Base-by-base conservation (phyloP, 228 moss, liverwort and hornwort genomes). In the Sphagnum fallax region DNA sequence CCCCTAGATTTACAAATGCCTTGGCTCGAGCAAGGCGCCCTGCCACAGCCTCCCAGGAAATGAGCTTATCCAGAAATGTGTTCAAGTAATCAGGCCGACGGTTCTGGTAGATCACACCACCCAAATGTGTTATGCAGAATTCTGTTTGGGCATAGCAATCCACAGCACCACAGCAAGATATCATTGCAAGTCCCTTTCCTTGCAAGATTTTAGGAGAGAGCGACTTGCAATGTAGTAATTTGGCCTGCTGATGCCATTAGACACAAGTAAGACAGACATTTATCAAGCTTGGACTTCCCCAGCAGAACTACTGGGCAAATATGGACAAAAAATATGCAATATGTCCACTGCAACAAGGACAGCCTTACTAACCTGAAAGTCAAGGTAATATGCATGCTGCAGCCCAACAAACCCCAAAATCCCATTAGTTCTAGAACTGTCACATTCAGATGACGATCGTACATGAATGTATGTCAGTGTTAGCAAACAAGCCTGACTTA, bases 371-470 rank as follows among this genome's bases (percentile, higher is more conserved):
- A 87, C 88, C 82, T 88, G 88, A 69, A 64, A 88, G 78, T 98
- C 98, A 5, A 98, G 87, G 70, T 92, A 98, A 62, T 98, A 94
- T 1, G 98, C 94, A 74, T 94, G 98, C 84, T 88, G 88, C 76
- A 74, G 49, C 71, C 16, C 49, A 57, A 12, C 59, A 63, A 58
- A 16, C 14, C 60, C 69, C 15, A 59, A 48, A n/a, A 47, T 5
- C 18, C 12, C 18, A 9, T 16, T 16, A 16, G 16, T 16, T 16
- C 16, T 16, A 16, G 16, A 16, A 16, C 16, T 16, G 16, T 16
- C 16, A 16, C 16, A 16, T 16, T 16, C 16, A 16, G 16, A 16
- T 16, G 16, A 16, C 16, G 16, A 16, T 16, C 16, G 16, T 16
- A 16, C 16, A 16, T 16, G 16, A 16, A 16, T 16, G 16, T 16